These are phyloP conservation scores for Phytophthora tubulina DNA, from an alignment of 352 stramenopile genomes.

Conservation along the genomic window DNA sequence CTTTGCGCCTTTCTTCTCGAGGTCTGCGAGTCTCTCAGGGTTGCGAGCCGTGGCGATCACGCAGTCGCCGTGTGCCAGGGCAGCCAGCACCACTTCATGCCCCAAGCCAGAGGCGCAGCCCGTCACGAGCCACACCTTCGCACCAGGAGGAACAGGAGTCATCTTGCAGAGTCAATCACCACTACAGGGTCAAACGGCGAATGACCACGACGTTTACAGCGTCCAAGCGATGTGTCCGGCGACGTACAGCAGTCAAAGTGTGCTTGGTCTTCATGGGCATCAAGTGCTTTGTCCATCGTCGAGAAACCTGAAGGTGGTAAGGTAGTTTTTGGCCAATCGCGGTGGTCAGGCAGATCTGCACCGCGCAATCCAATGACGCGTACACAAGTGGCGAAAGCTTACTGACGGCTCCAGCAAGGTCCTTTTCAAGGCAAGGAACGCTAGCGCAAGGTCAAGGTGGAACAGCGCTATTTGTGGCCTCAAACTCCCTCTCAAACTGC, in stretches of 20 bases:
- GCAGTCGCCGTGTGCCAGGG: conserved; percentile 41
- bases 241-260: conserved; percentile 21
- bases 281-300: conserved; percentile 32
- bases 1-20: conserved; percentile 39
- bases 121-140: conserved; percentile 54
- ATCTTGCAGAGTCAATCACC: conserved; percentile 2
- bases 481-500: background rate
- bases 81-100: conserved; percentile 45
- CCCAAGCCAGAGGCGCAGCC: conserved; percentile 52
- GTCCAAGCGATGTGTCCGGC: conserved; percentile 14
- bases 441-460: background rate
- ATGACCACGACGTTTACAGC: conserved; percentile 1
- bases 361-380: conserved; percentile 28
- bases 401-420: background rate
- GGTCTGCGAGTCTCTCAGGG: conserved; percentile 30
- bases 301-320: conserved; percentile 25
- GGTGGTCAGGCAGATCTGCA: conserved; percentile 1
- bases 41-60: conserved; percentile 55
- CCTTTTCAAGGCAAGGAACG: background rate
- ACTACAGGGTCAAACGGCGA: conserved; percentile 16
- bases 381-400: conserved; percentile 4
- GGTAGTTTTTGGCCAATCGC: conserved; percentile 22
- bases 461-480: background rate
- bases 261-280: conserved; percentile 33
- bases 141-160: conserved; percentile 24